Evolutionary conservation across 352 stramenopile genomes (phyloP).

Genomic region (Globisporangium irregulare): DNA sequence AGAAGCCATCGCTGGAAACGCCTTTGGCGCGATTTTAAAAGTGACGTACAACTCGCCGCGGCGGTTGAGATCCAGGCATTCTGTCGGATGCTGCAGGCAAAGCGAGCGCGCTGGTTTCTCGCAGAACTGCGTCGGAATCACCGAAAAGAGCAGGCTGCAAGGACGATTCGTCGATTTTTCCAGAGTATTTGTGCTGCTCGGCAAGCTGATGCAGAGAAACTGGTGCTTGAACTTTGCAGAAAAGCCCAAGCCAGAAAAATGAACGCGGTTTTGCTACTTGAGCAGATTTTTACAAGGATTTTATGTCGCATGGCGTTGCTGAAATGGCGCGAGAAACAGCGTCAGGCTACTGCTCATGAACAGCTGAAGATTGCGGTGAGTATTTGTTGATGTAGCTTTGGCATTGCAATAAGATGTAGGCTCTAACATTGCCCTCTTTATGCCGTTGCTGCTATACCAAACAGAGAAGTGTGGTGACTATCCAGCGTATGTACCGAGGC

Average conservation of each 20-base stretch:
- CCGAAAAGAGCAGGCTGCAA: conserved; percentile 24
- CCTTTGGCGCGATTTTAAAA: conserved; percentile 32
- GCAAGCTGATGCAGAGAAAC: conserved; percentile 4
- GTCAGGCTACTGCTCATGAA: conserved; percentile 22
- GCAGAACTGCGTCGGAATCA: conserved; percentile 17
- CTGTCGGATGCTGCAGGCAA: conserved; percentile 34
- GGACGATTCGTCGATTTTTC: conserved; percentile 31
- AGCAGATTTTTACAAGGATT: conserved; percentile 8
- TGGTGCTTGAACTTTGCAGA: neutral
- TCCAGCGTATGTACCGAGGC: conserved; percentile 53
- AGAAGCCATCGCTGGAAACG: conserved; percentile 39
- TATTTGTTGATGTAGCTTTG: neutral
- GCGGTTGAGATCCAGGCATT: conserved; percentile 44
- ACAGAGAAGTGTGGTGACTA: conserved; percentile 29
- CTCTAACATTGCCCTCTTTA: too few relatives aligned
- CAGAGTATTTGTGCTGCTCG: conserved; percentile 12
- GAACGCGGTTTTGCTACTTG: conserved; percentile 10
- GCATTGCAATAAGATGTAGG: neutral
- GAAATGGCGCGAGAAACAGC: conserved; percentile 30
- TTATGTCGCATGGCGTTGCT: conserved; percentile 22
- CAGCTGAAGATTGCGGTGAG: conserved; percentile 23
- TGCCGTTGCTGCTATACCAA: neutral
- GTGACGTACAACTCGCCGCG: conserved; percentile 37
- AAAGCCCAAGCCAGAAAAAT: conserved; percentile 11
- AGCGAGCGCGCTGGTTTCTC: conserved; percentile 25